Base-by-base conservation (phyloP, 2,329 filamentous ascomycete genomes). In the Fusarium falciforme region DNA sequence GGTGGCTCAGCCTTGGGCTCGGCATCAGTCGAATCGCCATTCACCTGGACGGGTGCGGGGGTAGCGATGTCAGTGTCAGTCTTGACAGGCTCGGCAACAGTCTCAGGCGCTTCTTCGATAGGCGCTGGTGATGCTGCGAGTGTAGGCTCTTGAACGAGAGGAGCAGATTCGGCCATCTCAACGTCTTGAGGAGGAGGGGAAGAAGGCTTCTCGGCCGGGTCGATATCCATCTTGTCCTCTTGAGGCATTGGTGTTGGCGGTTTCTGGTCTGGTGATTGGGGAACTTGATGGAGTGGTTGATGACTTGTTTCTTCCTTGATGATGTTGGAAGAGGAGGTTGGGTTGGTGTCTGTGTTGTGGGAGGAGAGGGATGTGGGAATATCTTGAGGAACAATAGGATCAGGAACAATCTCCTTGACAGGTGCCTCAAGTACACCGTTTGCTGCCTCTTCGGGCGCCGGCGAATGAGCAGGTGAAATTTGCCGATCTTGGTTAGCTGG, bases 181-280 rank as follows among this genome's bases (percentile, higher is more conserved):
- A 69, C 29, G 38, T 77, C 74, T 64, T 73, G 66, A 16, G 57
- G 36, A 25, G 54, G 20, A 27, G 54, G 54, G 20, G 22, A 36
- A 22, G 33, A n/a, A 11, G 52, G 52, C 2, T 68, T 59, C 17
- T 72, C 67, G 25, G 70, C 55, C 12, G 65, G 49, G 44, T 75
- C 75, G 38, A 77, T 63, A 9, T 77, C 75, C 72, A 78, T 77
- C 40, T 70, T 65, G 54, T 75, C 66, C 33, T 75, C 67, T 54
- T 66, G 65, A 6, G 66, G 69, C 8, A 55, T 47, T 25, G 74
- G 57, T 14, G 73, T 68, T 40, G 52, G 58, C 10, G 64, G 64
- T 17, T 55, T 52, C 38, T 67, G 49, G 27, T 71, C 60, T 57
- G 29, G 52, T 16, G 52, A 57, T 36, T 33, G 52, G 12, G 29